Base-by-base conservation (phyloP, 352 stramenopile species). In the Phytophthora pistaciae region DNA sequence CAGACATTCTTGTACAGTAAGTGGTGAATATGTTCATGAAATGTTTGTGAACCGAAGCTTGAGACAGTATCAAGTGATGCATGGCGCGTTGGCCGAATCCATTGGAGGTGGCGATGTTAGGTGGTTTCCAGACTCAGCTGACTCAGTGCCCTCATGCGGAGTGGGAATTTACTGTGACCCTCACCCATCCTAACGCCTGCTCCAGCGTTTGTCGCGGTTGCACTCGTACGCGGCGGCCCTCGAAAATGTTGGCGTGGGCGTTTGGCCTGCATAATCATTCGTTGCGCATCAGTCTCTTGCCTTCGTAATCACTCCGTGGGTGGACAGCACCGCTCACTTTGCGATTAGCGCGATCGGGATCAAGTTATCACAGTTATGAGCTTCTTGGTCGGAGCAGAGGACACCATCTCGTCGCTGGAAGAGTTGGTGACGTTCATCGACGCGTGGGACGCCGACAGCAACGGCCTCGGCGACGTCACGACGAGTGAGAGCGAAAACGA, bases 401-500 rank as follows among this genome's bases (percentile, higher is more conserved):
- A 69, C 46, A n/a, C 52, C 1, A 33, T 46, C 33, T 36, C 56
- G 38, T 64, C 72, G 23, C 21, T 79, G 68, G 72, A 77, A 21
- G 66, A 72, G 4, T 40, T 77, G 7, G 55, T 77, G 21, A 62
- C 73, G 21, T 75, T 77, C 44, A 80, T 80, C 49, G 73, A 80
- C 33, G 64, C 73, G n/a, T 74, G 54, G 46, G 64, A 75, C 38
- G 46, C 50, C 3, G 56, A 42, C 29, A 10, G 29, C 29, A 38
- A 13, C 18, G 58, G 31, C 21, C 8, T 49, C 11, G 49, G 31
- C 11, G 44, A 64, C 18, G 21, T 48, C 50, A 68, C 63, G 16
- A 56, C 36, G 14, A 70, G 60, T 25, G 53, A 64, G 27, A 74
- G 66, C n/a, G 62, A 75, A 29, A 64, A 60, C 21, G 56, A 59